phyloP scores from a whole-genome alignment of 805 yeast genomes.

The Starmerella bombi region DNA sequence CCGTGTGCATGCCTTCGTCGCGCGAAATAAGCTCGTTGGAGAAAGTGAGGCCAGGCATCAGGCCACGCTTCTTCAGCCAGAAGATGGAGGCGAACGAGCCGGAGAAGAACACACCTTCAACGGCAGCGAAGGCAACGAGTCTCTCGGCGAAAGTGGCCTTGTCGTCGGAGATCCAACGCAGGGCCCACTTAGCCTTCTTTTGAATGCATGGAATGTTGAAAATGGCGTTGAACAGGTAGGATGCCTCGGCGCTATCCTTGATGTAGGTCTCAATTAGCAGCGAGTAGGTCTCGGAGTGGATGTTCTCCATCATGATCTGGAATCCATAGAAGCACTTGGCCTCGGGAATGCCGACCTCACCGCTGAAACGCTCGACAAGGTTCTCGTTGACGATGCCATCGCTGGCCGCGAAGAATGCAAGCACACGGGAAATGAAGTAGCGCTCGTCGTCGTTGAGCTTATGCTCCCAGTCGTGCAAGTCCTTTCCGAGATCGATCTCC shows the following conservation, averaged over 20 bases:
- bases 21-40: slow-evolving; percentile 95
- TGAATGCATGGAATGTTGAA: slow-evolving; percentile 92
- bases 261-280: slow-evolving; percentile 87
- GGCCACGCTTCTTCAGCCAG: slow-evolving; percentile 97
- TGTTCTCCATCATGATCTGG: slow-evolving; percentile 99
- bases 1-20: slow-evolving; percentile 98
- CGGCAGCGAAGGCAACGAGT: slow-evolving; percentile 95
- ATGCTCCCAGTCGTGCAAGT: slow-evolving; percentile 83
- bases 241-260: slow-evolving; percentile 89
- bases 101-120: slow-evolving; percentile 95
- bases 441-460: slow-evolving; percentile 81
- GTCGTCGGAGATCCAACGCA: slow-evolving; percentile 87
- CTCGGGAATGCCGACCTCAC: slow-evolving; percentile 94
- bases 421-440: slow-evolving; percentile 78
- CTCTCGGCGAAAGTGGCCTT: slow-evolving; percentile 90
- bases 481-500: slow-evolving; percentile 92
- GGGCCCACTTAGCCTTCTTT: slow-evolving; percentile 98
- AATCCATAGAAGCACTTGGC: slow-evolving; percentile 98
- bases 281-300: slow-evolving; percentile 95
- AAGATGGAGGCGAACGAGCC: slow-evolving; percentile 97
- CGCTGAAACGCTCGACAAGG: slow-evolving; percentile 91
- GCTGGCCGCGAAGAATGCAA: slow-evolving; percentile 96
- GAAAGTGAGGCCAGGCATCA: slow-evolving; percentile 97
- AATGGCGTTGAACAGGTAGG: slow-evolving; percentile 84
- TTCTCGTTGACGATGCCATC: slow-evolving; percentile 98